Evolutionary conservation across 768 basidiomycete species (phyloP).

Genomic region (Tricholoma saponaceum): DNA sequence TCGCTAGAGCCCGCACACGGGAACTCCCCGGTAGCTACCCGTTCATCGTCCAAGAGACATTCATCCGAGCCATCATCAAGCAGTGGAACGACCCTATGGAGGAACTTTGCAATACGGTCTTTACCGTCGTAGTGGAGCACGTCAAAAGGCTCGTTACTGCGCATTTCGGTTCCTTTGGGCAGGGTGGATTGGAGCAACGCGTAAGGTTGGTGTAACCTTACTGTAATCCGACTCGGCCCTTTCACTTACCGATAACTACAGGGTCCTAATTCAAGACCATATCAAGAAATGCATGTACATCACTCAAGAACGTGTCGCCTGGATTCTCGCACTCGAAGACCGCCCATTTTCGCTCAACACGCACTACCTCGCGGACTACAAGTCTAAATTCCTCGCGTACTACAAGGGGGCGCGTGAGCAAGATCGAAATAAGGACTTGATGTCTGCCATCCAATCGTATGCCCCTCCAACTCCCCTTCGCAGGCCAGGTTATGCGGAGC

Average conservation of each 20-base stretch:
- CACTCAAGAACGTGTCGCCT: constrained; percentile 38
- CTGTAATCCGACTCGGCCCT: too few relatives aligned
- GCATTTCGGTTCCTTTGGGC: constrained; percentile 51
- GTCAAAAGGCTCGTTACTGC: constrained; percentile 36
- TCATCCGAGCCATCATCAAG: constrained; percentile 39
- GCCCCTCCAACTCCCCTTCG: not conserved
- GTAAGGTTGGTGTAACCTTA: constrained; percentile 34
- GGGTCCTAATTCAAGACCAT: constrained; percentile 47
- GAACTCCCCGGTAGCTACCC: constrained; percentile 69
- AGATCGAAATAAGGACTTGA: constrained; percentile 21
- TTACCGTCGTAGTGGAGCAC: constrained; percentile 33
- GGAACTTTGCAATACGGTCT: constrained; percentile 42
- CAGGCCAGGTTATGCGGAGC: too few relatives aligned
- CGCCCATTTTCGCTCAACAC: constrained; percentile 46
- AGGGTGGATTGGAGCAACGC: constrained; percentile 47
- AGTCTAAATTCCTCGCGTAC: constrained; percentile 42
- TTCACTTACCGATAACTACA: too few relatives aligned
- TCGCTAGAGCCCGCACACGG: constrained; percentile 57
- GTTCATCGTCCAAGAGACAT: constrained; percentile 51
- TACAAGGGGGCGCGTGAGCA: constrained; percentile 42
- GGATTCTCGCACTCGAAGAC: constrained; percentile 42
- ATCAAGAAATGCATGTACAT: constrained; percentile 38
- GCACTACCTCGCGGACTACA: constrained; percentile 41
- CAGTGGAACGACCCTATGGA: constrained; percentile 55
- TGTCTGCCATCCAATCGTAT: constrained; percentile 23